A percentile compares a stretch with the other conserved stretches of the same genome.
Conservation (phyloP, 1,284 basidiomycete genomes). For the Marasmius oreades region DNA sequence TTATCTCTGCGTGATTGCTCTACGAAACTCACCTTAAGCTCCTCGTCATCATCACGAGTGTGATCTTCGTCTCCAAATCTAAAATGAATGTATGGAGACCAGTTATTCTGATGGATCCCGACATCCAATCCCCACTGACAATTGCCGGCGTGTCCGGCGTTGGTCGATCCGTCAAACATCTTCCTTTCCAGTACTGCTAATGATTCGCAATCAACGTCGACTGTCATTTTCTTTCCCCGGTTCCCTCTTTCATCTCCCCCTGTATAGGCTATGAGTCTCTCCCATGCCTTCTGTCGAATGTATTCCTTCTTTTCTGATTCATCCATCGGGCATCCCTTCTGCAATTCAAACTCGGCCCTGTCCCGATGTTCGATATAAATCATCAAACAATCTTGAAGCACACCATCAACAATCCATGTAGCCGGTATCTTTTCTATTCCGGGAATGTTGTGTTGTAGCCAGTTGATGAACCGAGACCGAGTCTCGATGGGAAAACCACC, state of each 20-base stretch:
- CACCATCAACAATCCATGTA: background rate
- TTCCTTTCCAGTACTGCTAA: background rate
- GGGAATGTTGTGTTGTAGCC: background rate
- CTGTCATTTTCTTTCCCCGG: background rate
- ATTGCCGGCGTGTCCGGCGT: no score
- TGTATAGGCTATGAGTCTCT: background rate
- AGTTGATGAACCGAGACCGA: background rate
- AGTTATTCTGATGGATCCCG: background rate
- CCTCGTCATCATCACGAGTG: background rate
- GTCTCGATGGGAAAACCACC: background rate
- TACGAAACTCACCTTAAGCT: background rate
- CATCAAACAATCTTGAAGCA: no score
- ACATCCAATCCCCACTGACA: background rate
- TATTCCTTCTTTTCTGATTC: background rate
- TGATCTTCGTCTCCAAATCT: background rate
- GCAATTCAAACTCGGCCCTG: background rate
- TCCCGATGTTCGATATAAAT: background rate
- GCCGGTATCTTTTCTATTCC: background rate
- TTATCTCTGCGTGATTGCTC: no score
- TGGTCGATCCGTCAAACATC: background rate
- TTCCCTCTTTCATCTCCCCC: background rate
- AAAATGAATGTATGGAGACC: background rate
- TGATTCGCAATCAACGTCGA: background rate
- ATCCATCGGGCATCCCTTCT: background rate
- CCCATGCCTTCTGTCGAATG: background rate